Base-by-base conservation (phyloP, 2,329 filamentous ascomycete genomes). In the Colletotrichum sp. region DNA sequence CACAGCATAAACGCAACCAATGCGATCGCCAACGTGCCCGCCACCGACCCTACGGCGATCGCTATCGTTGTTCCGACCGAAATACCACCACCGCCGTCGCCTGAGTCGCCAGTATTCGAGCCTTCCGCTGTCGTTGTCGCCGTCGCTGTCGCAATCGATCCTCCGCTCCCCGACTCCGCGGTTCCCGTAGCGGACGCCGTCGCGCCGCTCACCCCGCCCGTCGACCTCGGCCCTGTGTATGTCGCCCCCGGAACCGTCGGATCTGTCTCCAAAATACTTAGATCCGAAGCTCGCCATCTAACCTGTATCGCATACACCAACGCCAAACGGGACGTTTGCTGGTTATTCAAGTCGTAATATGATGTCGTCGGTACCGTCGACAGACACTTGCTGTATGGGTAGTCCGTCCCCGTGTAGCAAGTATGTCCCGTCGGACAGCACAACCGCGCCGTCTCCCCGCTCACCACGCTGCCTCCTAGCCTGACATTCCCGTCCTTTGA, bases 221-320 rank as follows among this genome's bases (percentile, higher is more conserved):
- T 64, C 30, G 73, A 57, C 15, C 30, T 18, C 13, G 77, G 44
- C 24, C 66, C 49, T 3, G 77, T 68, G 10, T 76, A 78, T 10
- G 60, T 79, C 26, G 72, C 62, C 15, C 78, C 78, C n/a, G 78
- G 69, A 10, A 75, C 76, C 12, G 77, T 78, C 32, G 78, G 78
- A 32, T 79, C 72, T 34, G 78, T 79, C 39, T 78, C 71, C 26
- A 79, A 36, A 18, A 70, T 77, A 21, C 69, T 70, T 7, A 79
- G 67, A 59, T 79, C 78, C 18, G 75, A 78, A 7, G 69, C 66
- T 63, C 72, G 75, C 78, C 78, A 79, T 30, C 78, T 73, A n/a
- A 79, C 78, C 57, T 79, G 78, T 13, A 79, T 60, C 10, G 72
- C 78, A 52, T 36, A 79, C 9, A 78, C 78, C 39, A 76, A 60